A percentile compares a stretch with the other conserved stretches of the same genome.
phyloP scores from a whole-genome alignment of 2,329 filamentous ascomycete species.

The Thielaviopsis musarum region DNA sequence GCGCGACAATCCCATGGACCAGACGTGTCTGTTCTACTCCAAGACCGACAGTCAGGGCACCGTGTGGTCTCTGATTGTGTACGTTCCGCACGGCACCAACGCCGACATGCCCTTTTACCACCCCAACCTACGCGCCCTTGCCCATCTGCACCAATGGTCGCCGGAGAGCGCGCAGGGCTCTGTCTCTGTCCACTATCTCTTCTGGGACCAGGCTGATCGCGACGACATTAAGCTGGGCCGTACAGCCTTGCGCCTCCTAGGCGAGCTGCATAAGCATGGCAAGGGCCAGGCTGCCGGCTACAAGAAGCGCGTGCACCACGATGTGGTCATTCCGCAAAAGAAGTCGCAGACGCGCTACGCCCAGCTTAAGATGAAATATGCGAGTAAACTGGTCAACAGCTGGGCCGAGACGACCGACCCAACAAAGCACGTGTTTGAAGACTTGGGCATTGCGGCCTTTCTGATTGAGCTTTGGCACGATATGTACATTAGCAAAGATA shows the following conservation, averaged over 20 bases:
- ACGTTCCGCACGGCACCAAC: conserved; percentile 52
- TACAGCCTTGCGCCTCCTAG: conserved; percentile 51
- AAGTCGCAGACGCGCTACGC: conserved; percentile 70
- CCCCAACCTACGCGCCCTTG: conserved; percentile 56
- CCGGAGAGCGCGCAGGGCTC: conserved; percentile 25
- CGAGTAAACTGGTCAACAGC: conserved; percentile 45
- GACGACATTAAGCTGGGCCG: conserved; percentile 36
- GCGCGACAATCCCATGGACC: conserved; percentile 57
- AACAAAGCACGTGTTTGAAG: conserved; percentile 86
- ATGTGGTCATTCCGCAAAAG: conserved; percentile 61
- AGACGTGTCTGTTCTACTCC: conserved; percentile 63
- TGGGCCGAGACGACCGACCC: conserved; percentile 86
- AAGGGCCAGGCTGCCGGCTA: conserved; percentile 49
- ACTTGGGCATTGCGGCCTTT: conserved; percentile 79
- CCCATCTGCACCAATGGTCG: conserved; percentile 56
- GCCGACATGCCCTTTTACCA: conserved; percentile 75
- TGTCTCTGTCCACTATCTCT: conserved; percentile 44
- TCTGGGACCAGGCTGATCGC: conserved; percentile 23
- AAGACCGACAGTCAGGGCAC: conserved; percentile 18
- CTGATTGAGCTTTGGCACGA: conserved; percentile 78
- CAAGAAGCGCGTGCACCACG: conserved; percentile 69
- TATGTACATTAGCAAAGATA: conserved; percentile 44
- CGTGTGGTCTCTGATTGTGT: conserved; percentile 39
- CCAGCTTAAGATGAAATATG: conserved; percentile 63
- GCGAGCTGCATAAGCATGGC: conserved; percentile 57